Percentiles rank a stretch among this genome's conserved stretches.
Conservation (phyloP, 441 rosid species). For the Cnidoscolus chayamansa region DNA sequence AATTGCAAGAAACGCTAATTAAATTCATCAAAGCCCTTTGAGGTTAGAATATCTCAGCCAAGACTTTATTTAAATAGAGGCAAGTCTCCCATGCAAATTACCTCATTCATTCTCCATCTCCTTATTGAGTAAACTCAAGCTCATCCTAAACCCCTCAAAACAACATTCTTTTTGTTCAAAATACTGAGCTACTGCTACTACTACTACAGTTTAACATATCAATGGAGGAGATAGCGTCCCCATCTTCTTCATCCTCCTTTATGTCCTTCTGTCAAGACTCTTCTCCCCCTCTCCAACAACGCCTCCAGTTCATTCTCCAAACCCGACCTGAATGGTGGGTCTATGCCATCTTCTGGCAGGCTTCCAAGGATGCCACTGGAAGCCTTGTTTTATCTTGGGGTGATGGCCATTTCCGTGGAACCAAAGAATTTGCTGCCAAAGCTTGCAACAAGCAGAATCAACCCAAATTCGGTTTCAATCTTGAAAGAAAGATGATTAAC, state of each 20-base stretch:
- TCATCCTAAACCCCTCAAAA: too few relatives aligned
- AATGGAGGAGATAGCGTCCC: slow-evolving; percentile 34
- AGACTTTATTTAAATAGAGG: too few relatives aligned
- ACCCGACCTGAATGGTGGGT: slow-evolving; percentile 49
- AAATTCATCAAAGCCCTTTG: too few relatives aligned
- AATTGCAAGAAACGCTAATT: too few relatives aligned
- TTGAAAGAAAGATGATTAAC: slow-evolving; percentile 19
- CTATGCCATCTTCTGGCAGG: slow-evolving; percentile 56
- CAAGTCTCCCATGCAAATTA: too few relatives aligned
- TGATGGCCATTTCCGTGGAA: slow-evolving; percentile 41
- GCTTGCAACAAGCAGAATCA: slow-evolving; percentile 8
- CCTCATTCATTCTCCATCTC: too few relatives aligned
- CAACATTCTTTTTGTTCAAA: too few relatives aligned
- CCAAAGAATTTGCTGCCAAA: slow-evolving; percentile 15
- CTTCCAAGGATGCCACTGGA: slow-evolving; percentile 33
- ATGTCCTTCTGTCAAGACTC: slow-evolving; percentile 24
- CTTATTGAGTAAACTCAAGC: too few relatives aligned
- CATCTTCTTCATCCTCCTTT: slow-evolving; percentile 28
- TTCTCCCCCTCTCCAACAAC: slow-evolving; percentile 35
- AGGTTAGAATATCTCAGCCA: too few relatives aligned
- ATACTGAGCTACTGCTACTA: too few relatives aligned
- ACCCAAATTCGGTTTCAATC: slow-evolving; percentile 16
- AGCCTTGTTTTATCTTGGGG: slow-evolving; percentile 38
- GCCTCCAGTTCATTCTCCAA: slow-evolving; percentile 40
- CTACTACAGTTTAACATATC: too few relatives aligned